A percentile compares a stretch with the other conserved stretches of the same genome.
Evolutionary conservation across 2,329 filamentous ascomycete genomes (phyloP).

Genomic region (Venturia carpophila): DNA sequence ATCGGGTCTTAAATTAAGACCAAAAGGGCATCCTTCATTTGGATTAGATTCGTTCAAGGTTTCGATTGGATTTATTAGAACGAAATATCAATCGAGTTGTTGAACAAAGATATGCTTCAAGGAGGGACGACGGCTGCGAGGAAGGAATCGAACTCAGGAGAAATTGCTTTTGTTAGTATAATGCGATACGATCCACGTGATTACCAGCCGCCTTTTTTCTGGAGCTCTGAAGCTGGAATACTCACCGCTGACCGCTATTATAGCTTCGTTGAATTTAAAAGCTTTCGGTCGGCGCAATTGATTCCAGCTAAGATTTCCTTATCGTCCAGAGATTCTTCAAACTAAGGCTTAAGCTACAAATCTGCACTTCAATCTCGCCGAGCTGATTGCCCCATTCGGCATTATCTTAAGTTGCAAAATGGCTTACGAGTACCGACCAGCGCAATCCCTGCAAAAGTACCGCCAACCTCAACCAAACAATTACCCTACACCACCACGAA

Average conservation of each 20-base stretch:
- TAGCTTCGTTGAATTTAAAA: neutral
- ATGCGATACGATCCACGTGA: neutral
- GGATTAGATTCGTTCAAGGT: neutral
- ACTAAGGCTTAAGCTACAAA: no score
- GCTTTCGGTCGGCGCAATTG: neutral
- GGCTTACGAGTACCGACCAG: neutral
- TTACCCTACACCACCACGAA: slow-evolving; percentile 10
- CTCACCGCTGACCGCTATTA: neutral
- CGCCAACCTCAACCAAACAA: neutral
- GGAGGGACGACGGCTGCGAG: neutral
- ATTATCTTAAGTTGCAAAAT: neutral
- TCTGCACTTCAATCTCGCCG: neutral
- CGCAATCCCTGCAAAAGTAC: neutral
- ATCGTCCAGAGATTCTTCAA: neutral
- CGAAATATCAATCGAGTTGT: neutral
- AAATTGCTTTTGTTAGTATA: neutral
- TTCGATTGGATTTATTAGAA: no score
- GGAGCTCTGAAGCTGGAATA: neutral
- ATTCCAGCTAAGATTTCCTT: neutral
- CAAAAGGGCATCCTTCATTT: no score
- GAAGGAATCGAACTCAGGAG: neutral
- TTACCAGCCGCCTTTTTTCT: slow-evolving; percentile 2
- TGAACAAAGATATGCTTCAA: neutral
- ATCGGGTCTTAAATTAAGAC: no score
- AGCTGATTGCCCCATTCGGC: slow-evolving; percentile 1